Evolutionary conservation across 2,329 filamentous ascomycete genomes (phyloP), one percentile per base, ranked within the genome.

Genomic region (Rachicladosporium sp.): DNA sequence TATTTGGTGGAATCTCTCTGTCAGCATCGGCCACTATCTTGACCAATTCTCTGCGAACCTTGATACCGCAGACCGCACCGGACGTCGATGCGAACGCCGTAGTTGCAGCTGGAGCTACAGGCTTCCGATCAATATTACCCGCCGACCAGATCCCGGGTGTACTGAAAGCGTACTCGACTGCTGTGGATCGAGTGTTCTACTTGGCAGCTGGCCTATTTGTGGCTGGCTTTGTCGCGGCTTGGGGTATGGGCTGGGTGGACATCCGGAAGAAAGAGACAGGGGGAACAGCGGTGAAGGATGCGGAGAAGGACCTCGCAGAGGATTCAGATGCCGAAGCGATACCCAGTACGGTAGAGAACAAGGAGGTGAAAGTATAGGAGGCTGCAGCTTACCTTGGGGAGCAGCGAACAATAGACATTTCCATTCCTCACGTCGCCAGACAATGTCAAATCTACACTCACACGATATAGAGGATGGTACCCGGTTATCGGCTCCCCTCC

Each of bases 211-310:
- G 53, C 4, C 31, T 43, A 2, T 32, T 42, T n/a, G 52, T 44
- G 8, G 44, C 37, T 2, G 48, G 51, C 29, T 60, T 69, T 13
- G 15, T 63, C 1, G 50, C 59, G 1, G 51, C 57, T 1, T 65
- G 61, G 48, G 68, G 66, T 0, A 60, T 71, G 50, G 68, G 68
- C 0, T 71, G 65, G 63, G 60, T 61, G 13, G 64, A 68, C 45
- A 56, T 73, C 9, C 57, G 63, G 11, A 37, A 36, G 29, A 40
- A 43, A 34, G 44, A 46, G 38, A 27, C 11, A 21, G 23, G n/a
- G 23, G 19, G 19, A n/a, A 5, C 19, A 7, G 33, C 6, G 33
- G 6, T 10, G 34, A 10, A 23, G 4, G 31, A 33, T 10, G 33
- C 3, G 33, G 31, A 33, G 12, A 33, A 41, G 34, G 35, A 33